A percentile compares a stretch with the other conserved stretches of the same genome.
Evolutionary conservation across 108 stramenopile species (phyloP).

Genomic region (Discostella pseudostelligera): DNA sequence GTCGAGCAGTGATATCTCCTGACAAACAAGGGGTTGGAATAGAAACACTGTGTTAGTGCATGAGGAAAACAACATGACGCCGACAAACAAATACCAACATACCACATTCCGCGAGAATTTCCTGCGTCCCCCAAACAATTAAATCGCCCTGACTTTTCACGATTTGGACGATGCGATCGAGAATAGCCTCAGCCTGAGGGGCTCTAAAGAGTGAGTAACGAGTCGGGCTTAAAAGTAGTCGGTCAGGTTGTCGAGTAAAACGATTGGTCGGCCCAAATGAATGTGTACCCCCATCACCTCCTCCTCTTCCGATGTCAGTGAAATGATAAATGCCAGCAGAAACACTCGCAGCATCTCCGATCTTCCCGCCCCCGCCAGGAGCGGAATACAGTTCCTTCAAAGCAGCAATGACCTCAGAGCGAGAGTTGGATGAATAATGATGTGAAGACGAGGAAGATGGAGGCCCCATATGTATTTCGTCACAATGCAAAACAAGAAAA

Average conservation of each 20-base stretch:
- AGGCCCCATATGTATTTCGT: conserved; percentile 63
- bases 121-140: conserved; percentile 81
- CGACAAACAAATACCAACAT: not conserved
- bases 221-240: not conserved
- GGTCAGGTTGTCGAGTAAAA: not conserved
- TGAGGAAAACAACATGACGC: too few relatives aligned
- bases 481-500: conserved; percentile 72
- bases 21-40: too few relatives aligned
- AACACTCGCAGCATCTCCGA: not conserved
- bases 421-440: conserved; percentile 2
- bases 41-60: not conserved
- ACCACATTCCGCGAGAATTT: conserved; percentile 64
- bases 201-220: conserved; percentile 28
- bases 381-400: conserved; percentile 67
- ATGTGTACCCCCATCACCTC: not conserved
- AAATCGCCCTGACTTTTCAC: conserved; percentile 69
- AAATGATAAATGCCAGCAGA: not conserved
- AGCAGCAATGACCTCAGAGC: conserved; percentile 48
- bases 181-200: conserved; percentile 44
- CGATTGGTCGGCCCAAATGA: not conserved
- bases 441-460: conserved; percentile 20
- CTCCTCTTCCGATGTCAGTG: too few relatives aligned
- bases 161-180: conserved; percentile 55
- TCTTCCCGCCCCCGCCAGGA: conserved; percentile 19
- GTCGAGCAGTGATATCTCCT: conserved; percentile 45